Conservation (phyloP, 2,329 filamentous ascomycete species). For the Didymella arachidicola region DNA sequence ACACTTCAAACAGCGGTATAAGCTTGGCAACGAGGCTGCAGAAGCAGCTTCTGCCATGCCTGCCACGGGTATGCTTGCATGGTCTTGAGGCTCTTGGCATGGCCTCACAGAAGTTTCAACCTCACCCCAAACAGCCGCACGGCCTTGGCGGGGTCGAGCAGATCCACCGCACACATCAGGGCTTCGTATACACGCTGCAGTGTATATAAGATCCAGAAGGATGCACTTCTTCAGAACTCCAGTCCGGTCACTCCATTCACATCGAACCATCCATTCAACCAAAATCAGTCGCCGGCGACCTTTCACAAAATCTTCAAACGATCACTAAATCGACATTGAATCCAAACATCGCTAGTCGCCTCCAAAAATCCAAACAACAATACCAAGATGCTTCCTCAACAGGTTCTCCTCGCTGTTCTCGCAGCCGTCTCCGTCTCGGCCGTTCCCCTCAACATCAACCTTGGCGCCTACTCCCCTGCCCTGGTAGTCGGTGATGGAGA, state of each 20-base stretch:
- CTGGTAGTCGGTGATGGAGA: constrained; percentile 64
- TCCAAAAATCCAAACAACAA: constrained; percentile 16
- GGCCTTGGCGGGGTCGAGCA: constrained; percentile 41
- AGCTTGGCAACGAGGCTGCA: constrained; percentile 36
- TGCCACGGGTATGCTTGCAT: constrained; percentile 38
- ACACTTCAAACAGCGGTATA: constrained; percentile 41
- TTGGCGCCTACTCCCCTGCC: constrained; percentile 61
- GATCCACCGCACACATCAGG: constrained; percentile 19
- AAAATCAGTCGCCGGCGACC: constrained; percentile 45
- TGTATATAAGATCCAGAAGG: constrained; percentile 40
- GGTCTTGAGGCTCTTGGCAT: constrained; percentile 46
- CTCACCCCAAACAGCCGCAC: constrained; percentile 41
- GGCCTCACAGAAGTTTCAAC: constrained; percentile 52
- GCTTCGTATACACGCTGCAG: constrained; percentile 17
- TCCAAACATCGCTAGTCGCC: constrained; percentile 19
- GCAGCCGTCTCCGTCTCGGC: constrained; percentile 46
- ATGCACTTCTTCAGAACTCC: constrained; percentile 41
- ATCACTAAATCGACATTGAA: constrained; percentile 32
- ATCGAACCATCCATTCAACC: constrained; percentile 41
- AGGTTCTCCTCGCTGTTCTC: constrained; percentile 47
- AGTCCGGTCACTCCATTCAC: constrained; percentile 51
- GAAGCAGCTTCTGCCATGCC: constrained; percentile 26
- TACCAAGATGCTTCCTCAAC: constrained; percentile 50
- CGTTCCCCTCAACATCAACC: constrained; percentile 61
- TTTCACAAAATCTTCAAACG: constrained; percentile 29